phyloP scores from a whole-genome alignment of 1,284 basidiomycete species.

The Mycosarcoma maydis region DNA sequence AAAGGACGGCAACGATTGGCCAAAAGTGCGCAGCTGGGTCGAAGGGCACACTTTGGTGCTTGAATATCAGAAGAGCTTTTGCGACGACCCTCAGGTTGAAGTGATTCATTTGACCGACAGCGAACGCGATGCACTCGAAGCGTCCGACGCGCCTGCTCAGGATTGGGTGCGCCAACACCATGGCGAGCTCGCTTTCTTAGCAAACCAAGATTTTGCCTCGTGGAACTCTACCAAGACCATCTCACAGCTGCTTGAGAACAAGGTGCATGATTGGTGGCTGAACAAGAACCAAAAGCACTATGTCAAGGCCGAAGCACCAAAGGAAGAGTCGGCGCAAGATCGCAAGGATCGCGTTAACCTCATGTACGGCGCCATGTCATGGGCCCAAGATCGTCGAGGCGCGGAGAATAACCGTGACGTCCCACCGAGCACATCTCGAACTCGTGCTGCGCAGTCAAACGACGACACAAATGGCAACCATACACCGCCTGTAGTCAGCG shows the following conservation, averaged over 20 bases:
- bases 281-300: conserved; percentile 37
- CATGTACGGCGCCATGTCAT: conserved; percentile 50
- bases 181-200: conserved; percentile 45
- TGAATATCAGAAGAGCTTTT: conserved; percentile 54
- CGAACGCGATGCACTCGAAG: conserved; percentile 42
- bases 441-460: neutral
- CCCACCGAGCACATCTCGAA: conserved; percentile 7
- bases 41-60: conserved; percentile 62
- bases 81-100: conserved; percentile 54
- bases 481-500: conserved; percentile 14
- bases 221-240: conserved; percentile 50
- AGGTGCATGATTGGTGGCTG: conserved; percentile 40
- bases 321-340: conserved; percentile 40
- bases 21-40: conserved; percentile 57
- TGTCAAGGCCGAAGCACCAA: conserved; percentile 27
- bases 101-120: conserved; percentile 56
- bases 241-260: conserved; percentile 39
- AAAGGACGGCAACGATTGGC: conserved; percentile 39
- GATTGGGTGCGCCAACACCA: conserved; percentile 53
- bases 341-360: conserved; percentile 34
- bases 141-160: conserved; percentile 48
- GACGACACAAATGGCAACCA: neutral
- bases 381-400: conserved; percentile 30
- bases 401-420: conserved; percentile 10
- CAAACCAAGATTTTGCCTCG: conserved; percentile 31